These are phyloP conservation scores for Malus sieversii DNA, from an alignment of 306 rosid species.

Conservation along the genomic window DNA sequence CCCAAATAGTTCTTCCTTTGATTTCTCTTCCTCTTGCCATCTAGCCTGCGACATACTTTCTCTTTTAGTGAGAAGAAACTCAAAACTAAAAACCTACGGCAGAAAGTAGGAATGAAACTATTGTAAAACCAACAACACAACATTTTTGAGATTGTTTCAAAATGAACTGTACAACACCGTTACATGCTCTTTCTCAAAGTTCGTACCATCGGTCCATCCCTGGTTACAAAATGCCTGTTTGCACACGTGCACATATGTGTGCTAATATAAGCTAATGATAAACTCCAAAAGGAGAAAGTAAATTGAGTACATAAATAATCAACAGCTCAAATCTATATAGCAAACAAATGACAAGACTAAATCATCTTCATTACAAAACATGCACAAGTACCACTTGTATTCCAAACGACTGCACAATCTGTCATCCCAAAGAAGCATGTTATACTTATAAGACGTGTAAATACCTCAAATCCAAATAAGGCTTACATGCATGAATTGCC, in stretches of 20 bases:
- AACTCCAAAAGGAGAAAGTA: neutral
- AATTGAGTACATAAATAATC: neutral
- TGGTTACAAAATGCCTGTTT: neutral
- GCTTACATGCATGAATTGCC: neutral
- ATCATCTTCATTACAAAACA: neutral
- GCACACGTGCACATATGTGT: neutral
- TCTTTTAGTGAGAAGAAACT: constrained; percentile 47
- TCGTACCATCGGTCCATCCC: neutral
- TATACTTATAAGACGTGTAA: neutral
- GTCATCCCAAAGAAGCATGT: neutral
- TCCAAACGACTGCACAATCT: neutral
- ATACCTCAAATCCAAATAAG: neutral
- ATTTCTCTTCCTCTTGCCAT: constrained; percentile 56
- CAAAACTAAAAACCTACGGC: constrained; percentile 30
- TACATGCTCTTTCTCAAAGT: neutral
- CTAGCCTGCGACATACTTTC: constrained; percentile 64
- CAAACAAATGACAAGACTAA: neutral
- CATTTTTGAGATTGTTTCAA: neutral
- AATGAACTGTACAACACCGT: neutral
- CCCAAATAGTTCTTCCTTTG: constrained; percentile 50
- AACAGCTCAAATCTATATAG: neutral
- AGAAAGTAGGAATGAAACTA: constrained; percentile 20
- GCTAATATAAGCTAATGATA: neutral
- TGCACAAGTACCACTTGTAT: neutral
- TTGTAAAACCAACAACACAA: constrained; percentile 14